Base-by-base conservation (phyloP, 768 basidiomycete species). In the Jaapia argillacea region DNA sequence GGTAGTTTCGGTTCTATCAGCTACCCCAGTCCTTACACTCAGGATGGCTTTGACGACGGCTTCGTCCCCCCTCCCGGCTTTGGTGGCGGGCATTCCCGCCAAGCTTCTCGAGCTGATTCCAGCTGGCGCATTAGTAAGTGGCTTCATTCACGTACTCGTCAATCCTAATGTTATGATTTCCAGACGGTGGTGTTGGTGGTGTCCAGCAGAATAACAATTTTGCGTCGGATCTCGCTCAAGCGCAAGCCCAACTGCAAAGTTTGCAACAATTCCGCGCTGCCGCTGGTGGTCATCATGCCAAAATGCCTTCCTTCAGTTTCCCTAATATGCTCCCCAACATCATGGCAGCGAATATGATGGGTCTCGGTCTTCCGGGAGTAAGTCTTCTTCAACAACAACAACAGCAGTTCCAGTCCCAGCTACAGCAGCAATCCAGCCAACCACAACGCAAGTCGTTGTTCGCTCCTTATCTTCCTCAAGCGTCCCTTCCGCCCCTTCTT, bases 391-490 rank as follows among this genome's bases (percentile, higher is more conserved):
- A 94, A 57, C 91, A 94, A 55, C 87, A 93, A 51, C 91, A 93
- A 42, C 85, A 87, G 53, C 92, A 88, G 51, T 94, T 96, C 70
- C 92, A 92, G 66, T 85, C 88, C 45, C 93, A 96, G 57, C 71
- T 97, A 18, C 91, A 94, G 57, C 93, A 96, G 57, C 88, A 91
- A 63, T 82, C 82, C 12, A 84, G 65, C 53, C 87, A 92, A 49
- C 93, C 92, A 25, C 91, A 96, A 64, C 85, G 96, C 64, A 98
- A 98, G 69, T 97, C 91, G 36, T 75, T 99, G 28, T 99, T 99
- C 60, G 94, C 94, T 46, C 96, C 96, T 43, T 99, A 99, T 60
- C 79, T 99, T 48, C 96, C 96, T 41, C 93, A 97, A 61, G 94
- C 93, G 10, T 96, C 92, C 36, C 76, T 99, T 28, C 94, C 94